phyloP scores from a whole-genome alignment of 2,329 filamentous ascomycete genomes.

The Purpureocillium lavendulum region DNA sequence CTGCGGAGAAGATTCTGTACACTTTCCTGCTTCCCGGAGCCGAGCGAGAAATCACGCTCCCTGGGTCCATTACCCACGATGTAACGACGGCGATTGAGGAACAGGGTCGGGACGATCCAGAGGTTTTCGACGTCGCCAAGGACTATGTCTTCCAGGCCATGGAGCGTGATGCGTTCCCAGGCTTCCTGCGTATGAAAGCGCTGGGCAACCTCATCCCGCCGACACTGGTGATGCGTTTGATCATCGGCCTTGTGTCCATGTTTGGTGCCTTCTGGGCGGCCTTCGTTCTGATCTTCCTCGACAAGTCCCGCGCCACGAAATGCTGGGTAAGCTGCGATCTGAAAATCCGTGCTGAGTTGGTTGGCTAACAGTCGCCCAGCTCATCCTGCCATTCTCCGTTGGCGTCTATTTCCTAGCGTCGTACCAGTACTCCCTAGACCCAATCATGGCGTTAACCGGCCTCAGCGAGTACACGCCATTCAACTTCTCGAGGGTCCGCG shows the following conservation, averaged over 20 bases:
- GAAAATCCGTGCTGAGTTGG: constrained; percentile 5
- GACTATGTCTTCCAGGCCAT: constrained; percentile 99
- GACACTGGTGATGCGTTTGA: constrained; percentile 77
- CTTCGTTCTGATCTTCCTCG: constrained; percentile 86
- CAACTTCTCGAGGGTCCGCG: constrained; percentile 78
- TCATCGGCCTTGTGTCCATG: constrained; percentile 72
- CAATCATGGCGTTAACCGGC: constrained; percentile 78
- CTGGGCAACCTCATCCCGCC: constrained; percentile 91
- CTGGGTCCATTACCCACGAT: constrained; percentile 75
- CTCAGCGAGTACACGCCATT: constrained; percentile 96
- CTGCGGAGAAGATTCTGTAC: constrained; percentile 97
- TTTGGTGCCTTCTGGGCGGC: constrained; percentile 92
- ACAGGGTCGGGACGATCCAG: constrained; percentile 85
- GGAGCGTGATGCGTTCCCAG: constrained; percentile 98
- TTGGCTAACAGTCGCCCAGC: constrained; percentile 23
- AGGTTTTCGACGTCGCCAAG: constrained; percentile 95
- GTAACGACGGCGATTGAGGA: constrained; percentile 87
- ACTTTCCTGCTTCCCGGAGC: constrained; percentile 92
- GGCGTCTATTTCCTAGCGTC: constrained; percentile 83
- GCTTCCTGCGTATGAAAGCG: constrained; percentile 90
- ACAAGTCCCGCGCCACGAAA: constrained; percentile 64
- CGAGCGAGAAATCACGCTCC: constrained; percentile 91
- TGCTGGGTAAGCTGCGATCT: constrained; percentile 63
- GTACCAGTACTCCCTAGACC: constrained; percentile 94
- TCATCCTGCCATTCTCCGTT: constrained; percentile 83